Base-by-base conservation (phyloP, 805 yeast species). In the Tanozyma kutaoensis region DNA sequence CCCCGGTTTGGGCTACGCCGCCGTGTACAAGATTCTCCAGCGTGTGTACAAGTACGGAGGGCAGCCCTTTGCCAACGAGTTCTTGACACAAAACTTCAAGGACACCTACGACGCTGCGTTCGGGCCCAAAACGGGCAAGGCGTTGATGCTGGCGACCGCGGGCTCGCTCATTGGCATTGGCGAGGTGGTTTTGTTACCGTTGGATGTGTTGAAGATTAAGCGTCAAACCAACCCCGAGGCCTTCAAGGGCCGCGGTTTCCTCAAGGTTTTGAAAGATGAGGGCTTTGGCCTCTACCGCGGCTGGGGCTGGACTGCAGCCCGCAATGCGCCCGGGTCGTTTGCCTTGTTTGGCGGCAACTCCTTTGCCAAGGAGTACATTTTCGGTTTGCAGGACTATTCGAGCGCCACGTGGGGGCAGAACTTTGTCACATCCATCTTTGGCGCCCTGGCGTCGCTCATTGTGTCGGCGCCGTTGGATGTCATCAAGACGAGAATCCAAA, bases 171-270 rank as follows among this genome's bases (percentile, higher is more conserved):
- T 91, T 39, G 99, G 99, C 44, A 88, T 91, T 50, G 98, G 96
- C 59, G 99, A 91, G 61, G 84, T 91, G 50, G 86, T 91, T 20
- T 64, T 91, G 43, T 69, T 91, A 46, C 99, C 99, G 20, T 69
- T 91, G 43, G 99, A 91, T 52, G 97, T 91, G 22, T 66, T 91
- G 50, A 91, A 91, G 66, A 91, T 91, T 59, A 91, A 91, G 65
- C 86, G 97, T 64, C 99, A 91, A 67, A 91, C 99, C 29, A 91
- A 91, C 66, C 99, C 99, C n/a, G 98, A 88, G 58, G 64, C 97
- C n/a, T 91, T 91, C 72, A 78, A 76, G 57, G 99, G 99, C 43
- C 80, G 98, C 64, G 97, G 98, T 8, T 86, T 91, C 60, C 34
- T 86, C 40, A 78, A 70, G 55, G 82, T 91, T 46, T 50, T 91